Base-by-base conservation (phyloP, 163 green algal genomes). In the Coccomyxa subellipsoidea region DNA sequence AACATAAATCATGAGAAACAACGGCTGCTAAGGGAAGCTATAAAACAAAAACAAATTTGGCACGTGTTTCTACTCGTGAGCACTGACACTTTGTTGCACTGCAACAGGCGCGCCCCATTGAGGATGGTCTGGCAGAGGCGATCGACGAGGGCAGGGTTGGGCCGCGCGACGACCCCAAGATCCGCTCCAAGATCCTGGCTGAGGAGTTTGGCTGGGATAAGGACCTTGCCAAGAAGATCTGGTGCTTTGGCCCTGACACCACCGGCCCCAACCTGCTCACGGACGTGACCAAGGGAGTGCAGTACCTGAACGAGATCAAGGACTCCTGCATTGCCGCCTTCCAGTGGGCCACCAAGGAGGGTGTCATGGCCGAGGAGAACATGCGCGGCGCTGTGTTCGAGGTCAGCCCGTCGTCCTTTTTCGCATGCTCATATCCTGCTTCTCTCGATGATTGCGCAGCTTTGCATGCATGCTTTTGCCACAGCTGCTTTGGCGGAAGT, bases 291-390 rank as follows among this genome's bases (percentile, higher is more conserved):
- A 99, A 99, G 95, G 96, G 96, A 86, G 96, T 99, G 86, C 96
- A 99, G 93, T 99, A 99, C 92, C 91, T 99, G 84, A 99, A 98
- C 85, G 97, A 99, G 92, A 99, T 99, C 92, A 99, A 98, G 95
- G 97, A 99, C 90, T 96, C 90, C 12, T 94, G 90, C 85, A 92
- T 99, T 27, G 97, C 97, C 35, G 97, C 95, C 72, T 97, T 99
- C 92, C 97, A 99, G 95, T 99, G 96, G 96, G 96, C 96, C 38
- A 92, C 90, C 88, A 99, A 99, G 94, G 96, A 99, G 92, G 96
- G 96, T 79, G 93, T 94, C 36, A 84, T 99, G 81, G 90, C 89
- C 29, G 96, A 99, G 92, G 96, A 99, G 95, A 99, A 99, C 94
- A 99, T 99, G 96, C 96, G 96, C 84, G 96, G 94, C 83, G 90